Conservation (phyloP, 805 yeast species). For the Candida parachauliodes region DNA sequence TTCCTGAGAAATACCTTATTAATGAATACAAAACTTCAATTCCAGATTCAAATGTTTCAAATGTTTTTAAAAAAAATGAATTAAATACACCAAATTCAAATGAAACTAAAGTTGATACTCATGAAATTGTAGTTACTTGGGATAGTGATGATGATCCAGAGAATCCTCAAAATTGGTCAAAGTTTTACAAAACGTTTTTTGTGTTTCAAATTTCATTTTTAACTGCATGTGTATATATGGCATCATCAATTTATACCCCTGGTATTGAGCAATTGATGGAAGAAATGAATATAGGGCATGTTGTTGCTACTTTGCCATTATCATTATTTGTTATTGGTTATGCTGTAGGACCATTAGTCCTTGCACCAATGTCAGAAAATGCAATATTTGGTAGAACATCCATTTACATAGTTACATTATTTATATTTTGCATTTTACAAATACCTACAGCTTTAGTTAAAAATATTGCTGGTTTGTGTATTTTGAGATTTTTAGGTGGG, state of each 20-base stretch:
- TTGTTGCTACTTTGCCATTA: slow-evolving; percentile 48
- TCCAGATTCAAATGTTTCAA: slow-evolving; percentile 21
- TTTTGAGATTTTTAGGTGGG: slow-evolving; percentile 52
- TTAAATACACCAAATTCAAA: no score
- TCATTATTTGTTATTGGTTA: slow-evolving; percentile 56
- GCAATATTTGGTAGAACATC: slow-evolving; percentile 52
- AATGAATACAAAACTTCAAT: neutral
- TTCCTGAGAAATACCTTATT: slow-evolving; percentile 20
- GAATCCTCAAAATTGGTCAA: slow-evolving; percentile 57
- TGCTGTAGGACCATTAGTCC: slow-evolving; percentile 57
- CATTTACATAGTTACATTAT: slow-evolving; percentile 44
- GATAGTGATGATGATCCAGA: slow-evolving; percentile 50
- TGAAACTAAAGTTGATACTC: neutral
- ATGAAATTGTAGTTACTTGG: slow-evolving; percentile 19
- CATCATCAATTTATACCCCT: slow-evolving; percentile 54
- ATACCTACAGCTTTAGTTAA: slow-evolving; percentile 52
- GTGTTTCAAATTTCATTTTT: slow-evolving; percentile 38
- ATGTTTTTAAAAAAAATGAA: slow-evolving; percentile 21
- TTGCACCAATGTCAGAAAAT: slow-evolving; percentile 57
- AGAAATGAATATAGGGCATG: slow-evolving; percentile 42
- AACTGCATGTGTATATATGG: slow-evolving; percentile 51
- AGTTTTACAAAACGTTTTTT: slow-evolving; percentile 33
- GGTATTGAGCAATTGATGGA: slow-evolving; percentile 42
- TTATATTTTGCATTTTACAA: slow-evolving; percentile 48
- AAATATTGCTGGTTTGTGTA: slow-evolving; percentile 48